Evolutionary conservation across 345 rosid genomes (phyloP).

Genomic region (Cochlearia excelsa): DNA sequence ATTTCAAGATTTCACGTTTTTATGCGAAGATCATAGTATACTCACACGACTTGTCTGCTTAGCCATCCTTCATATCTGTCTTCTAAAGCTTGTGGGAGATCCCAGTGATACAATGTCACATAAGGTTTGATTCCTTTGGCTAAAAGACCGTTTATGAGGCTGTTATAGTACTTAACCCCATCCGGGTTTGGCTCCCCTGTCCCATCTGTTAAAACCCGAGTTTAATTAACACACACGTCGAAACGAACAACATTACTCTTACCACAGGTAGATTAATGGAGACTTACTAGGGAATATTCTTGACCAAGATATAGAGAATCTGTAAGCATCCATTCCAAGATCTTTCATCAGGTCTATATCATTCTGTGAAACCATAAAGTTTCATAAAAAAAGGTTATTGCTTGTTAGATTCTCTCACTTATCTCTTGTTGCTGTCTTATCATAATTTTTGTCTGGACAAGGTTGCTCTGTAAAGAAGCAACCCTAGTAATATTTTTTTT

Average conservation of each 20-base stretch:
- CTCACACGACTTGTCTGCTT: constrained; percentile 64
- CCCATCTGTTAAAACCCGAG: constrained; percentile 55
- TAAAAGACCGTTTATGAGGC: constrained; percentile 60
- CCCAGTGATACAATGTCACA: constrained; percentile 96
- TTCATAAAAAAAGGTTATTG: constrained; percentile 15
- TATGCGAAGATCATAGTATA: constrained; percentile 14
- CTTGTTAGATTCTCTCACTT: constrained; percentile 20
- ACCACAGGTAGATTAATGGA: not conserved
- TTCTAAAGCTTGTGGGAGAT: constrained; percentile 90
- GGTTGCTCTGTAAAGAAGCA: constrained; percentile 33
- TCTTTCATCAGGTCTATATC: constrained; percentile 85
- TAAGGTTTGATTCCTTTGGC: constrained; percentile 85
- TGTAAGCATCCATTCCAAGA: constrained; percentile 85
- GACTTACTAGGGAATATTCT: constrained; percentile 83
- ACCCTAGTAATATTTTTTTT: constrained; percentile 7
- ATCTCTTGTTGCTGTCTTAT: constrained; percentile 20
- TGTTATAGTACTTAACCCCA: constrained; percentile 69
- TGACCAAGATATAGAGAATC: constrained; percentile 93
- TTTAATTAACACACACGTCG: not conserved
- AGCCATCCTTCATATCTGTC: constrained; percentile 87
- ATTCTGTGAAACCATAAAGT: constrained; percentile 41
- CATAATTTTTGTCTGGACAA: constrained; percentile 20
- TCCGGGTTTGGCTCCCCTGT: constrained; percentile 64
- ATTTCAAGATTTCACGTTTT: constrained; percentile 8
- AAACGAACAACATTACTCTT: not conserved